These are phyloP conservation scores for Malus hybrid DNA, from an alignment of 331 rosid genomes.

Conservation along the genomic window DNA sequence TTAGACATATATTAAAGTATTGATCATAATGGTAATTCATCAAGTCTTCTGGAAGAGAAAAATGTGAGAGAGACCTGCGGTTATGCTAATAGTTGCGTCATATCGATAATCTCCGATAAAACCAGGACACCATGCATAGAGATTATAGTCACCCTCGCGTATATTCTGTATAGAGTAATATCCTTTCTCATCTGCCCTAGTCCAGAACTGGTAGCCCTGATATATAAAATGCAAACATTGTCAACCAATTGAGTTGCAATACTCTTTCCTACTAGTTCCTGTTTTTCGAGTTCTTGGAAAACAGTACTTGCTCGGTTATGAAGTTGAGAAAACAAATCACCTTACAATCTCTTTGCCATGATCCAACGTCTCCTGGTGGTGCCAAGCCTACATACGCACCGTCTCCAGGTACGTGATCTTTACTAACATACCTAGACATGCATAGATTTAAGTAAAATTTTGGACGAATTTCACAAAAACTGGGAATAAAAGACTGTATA, in stretches of 20 bases:
- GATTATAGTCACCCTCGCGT: slow-evolving; percentile 46
- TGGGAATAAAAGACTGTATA: too few species aligned
- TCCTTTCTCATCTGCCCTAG: slow-evolving; percentile 56
- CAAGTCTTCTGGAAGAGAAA: neutral
- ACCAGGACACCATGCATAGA: slow-evolving; percentile 82
- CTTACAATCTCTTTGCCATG: slow-evolving; percentile 93
- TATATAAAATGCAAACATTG: neutral
- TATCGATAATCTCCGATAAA: slow-evolving; percentile 69
- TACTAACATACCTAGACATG: slow-evolving; percentile 30
- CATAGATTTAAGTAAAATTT: neutral
- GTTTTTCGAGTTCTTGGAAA: neutral
- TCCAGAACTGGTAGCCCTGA: slow-evolving; percentile 76
- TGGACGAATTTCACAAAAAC: too few species aligned
- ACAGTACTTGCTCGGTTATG: neutral
- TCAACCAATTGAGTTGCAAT: neutral
- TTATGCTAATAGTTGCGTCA: slow-evolving; percentile 42
- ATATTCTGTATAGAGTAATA: slow-evolving; percentile 40
- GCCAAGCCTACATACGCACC: slow-evolving; percentile 79
- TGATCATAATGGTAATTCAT: neutral
- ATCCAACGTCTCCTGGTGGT: slow-evolving; percentile 66
- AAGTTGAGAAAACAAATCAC: slow-evolving; percentile 14
- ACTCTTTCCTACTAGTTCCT: neutral
- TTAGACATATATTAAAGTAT: neutral
- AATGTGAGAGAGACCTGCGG: slow-evolving; percentile 31
- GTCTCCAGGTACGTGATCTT: slow-evolving; percentile 35